A percentile compares a stretch with the other conserved stretches of the same genome.
Conservation (phyloP, 257 asterid genomes). For the Echium plantagineum region DNA sequence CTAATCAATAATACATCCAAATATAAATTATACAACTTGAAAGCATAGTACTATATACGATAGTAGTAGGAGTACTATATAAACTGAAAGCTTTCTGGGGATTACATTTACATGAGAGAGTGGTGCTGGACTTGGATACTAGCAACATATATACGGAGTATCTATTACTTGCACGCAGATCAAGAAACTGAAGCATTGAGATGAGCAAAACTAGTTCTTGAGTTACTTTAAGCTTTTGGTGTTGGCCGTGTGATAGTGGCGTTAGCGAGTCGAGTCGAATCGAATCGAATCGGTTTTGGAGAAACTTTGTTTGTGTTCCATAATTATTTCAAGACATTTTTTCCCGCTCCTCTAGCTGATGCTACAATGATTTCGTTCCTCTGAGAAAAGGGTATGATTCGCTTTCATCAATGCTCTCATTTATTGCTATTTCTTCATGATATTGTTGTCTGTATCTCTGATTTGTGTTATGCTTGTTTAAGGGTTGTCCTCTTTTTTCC, state of each 20-base stretch:
- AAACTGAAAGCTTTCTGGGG: neutral
- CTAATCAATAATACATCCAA: neutral
- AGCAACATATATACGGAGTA: neutral
- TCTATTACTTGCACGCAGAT: neutral
- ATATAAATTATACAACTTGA: neutral
- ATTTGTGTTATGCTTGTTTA: neutral
- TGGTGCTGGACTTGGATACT: neutral
- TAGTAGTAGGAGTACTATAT: no score
- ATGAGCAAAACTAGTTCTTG: neutral
- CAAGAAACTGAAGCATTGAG: neutral
- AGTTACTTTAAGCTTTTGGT: neutral
- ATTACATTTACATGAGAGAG: neutral
- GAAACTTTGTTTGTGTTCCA: neutral
- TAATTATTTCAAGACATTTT: neutral
- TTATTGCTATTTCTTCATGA: neutral
- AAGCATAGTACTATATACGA: neutral
- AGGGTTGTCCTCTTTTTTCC: neutral
- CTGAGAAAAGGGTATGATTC: neutral
- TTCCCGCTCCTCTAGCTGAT: neutral
- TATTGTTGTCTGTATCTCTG: neutral
- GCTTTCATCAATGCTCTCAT: neutral
- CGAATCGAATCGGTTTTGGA: no score
- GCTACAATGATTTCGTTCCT: neutral
- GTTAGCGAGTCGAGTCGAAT: no score
- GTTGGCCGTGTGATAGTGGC: neutral